phyloP scores from a whole-genome alignment of 2,329 filamentous ascomycete genomes.

The Colletotrichum navitas region DNA sequence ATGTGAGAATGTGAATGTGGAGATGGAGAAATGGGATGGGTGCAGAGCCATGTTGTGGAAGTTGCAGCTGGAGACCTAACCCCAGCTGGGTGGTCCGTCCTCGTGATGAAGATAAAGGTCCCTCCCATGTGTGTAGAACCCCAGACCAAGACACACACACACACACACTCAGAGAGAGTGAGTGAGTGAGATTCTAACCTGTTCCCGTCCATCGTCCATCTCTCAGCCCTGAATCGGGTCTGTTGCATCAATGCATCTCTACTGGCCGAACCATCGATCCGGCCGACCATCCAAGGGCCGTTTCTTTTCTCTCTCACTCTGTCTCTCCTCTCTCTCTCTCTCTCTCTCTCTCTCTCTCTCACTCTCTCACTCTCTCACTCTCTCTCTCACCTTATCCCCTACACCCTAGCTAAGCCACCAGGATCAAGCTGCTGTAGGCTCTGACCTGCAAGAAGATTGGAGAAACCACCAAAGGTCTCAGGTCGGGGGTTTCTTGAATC shows the following conservation, averaged over 20 bases:
- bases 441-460: not conserved
- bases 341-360: too few species aligned
- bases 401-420: conserved; percentile 1
- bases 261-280: conserved; percentile 10
- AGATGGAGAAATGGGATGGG: not conserved
- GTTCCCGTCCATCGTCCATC: not conserved
- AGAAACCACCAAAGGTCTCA: not conserved
- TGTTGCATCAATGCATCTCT: conserved; percentile 4
- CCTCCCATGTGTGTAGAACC: not conserved
- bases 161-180: not conserved
- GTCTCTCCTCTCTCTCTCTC: too few species aligned
- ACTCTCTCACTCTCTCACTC: too few species aligned
- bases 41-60: too few species aligned
- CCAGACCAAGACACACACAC: not conserved
- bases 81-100: not conserved
- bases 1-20: conserved; percentile 15
- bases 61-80: not conserved
- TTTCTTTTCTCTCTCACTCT: too few species aligned
- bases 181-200: conserved; percentile 22
- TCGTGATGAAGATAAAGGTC: not conserved
- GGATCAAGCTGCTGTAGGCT: conserved; percentile 4
- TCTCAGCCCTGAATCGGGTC: conserved; percentile 26
- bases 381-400: too few species aligned
- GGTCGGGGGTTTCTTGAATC: not conserved
- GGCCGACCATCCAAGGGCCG: conserved; percentile 7